These are phyloP conservation scores for Xenoacremonium recifei DNA, from an alignment of 2,329 filamentous ascomycete species.

Conservation along the genomic window DNA sequence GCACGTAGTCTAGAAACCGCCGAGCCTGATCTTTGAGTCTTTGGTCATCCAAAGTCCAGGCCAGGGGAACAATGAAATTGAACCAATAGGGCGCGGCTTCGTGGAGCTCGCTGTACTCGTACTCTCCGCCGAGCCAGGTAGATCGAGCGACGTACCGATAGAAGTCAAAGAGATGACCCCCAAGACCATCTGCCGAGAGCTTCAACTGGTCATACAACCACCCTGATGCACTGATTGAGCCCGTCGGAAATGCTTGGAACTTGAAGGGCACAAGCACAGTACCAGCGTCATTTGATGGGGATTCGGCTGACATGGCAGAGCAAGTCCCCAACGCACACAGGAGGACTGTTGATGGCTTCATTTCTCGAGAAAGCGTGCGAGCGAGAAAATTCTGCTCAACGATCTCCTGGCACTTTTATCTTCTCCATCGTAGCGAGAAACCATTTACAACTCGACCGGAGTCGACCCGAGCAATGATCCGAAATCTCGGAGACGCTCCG, in stretches of 20 bases:
- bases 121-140: slow-evolving; percentile 46
- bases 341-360: too few relatives aligned
- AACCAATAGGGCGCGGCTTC: slow-evolving; percentile 61
- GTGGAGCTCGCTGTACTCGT: slow-evolving; percentile 55
- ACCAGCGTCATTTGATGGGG: too few relatives aligned
- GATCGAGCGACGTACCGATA: slow-evolving; percentile 51
- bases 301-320: too few relatives aligned
- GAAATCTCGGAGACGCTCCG: too few relatives aligned
- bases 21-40: slow-evolving; percentile 40
- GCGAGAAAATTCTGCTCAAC: too few relatives aligned
- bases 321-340: too few relatives aligned
- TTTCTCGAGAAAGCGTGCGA: too few relatives aligned
- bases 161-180: slow-evolving; percentile 53
- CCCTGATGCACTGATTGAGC: slow-evolving; percentile 48
- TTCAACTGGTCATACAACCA: slow-evolving; percentile 52
- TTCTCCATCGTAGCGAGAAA: too few relatives aligned
- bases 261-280: too few relatives aligned
- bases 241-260: slow-evolving; percentile 40
- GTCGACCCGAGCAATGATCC: too few relatives aligned
- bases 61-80: slow-evolving; percentile 56
- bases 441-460: too few relatives aligned
- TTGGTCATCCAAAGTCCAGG: slow-evolving; percentile 46
- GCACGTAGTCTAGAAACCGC: slow-evolving; percentile 1
- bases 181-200: slow-evolving; percentile 48
- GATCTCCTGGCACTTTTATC: too few relatives aligned